Conservation (phyloP, 352 stramenopile species). For the Proteromonas lacertae region DNA sequence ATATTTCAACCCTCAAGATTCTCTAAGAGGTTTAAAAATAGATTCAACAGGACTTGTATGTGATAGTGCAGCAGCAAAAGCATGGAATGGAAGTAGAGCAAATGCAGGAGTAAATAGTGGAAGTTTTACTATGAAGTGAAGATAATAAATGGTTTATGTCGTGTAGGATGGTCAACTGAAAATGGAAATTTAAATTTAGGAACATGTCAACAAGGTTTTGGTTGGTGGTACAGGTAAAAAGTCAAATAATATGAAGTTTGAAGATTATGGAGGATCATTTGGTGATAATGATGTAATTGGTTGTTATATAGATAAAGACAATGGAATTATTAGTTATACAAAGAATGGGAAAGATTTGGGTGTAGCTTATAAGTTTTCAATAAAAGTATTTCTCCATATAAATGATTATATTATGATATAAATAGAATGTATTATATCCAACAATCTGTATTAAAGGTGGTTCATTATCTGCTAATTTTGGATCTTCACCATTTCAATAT, state of each 20-base stretch:
- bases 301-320: conserved; percentile 9
- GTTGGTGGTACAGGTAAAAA: conserved; percentile 57
- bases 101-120: conserved; percentile 1
- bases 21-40: too few species aligned
- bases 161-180: conserved; percentile 15
- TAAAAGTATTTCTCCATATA: too few species aligned
- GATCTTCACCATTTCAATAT: background rate
- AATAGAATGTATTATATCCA: conserved; percentile 11
- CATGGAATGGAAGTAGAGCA: conserved; percentile 2
- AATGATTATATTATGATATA: too few species aligned
- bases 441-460: conserved; percentile 13
- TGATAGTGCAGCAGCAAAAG: background rate
- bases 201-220: conserved; percentile 38
- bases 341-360: conserved; percentile 45
- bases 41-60: conserved; percentile 2
- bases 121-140: conserved; percentile 7
- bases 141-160: conserved; percentile 7
- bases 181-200: conserved; percentile 20
- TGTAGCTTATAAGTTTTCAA: conserved; percentile 24
- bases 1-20: too few species aligned
- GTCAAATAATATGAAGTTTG: conserved; percentile 34
- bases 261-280: conserved; percentile 41
- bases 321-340: conserved; percentile 30
- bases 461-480: conserved; percentile 10
- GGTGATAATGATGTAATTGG: conserved; percentile 37